These are phyloP conservation scores for Dryadomyces quercivorus DNA, from an alignment of 2,329 filamentous ascomycete genomes.

Conservation along the genomic window DNA sequence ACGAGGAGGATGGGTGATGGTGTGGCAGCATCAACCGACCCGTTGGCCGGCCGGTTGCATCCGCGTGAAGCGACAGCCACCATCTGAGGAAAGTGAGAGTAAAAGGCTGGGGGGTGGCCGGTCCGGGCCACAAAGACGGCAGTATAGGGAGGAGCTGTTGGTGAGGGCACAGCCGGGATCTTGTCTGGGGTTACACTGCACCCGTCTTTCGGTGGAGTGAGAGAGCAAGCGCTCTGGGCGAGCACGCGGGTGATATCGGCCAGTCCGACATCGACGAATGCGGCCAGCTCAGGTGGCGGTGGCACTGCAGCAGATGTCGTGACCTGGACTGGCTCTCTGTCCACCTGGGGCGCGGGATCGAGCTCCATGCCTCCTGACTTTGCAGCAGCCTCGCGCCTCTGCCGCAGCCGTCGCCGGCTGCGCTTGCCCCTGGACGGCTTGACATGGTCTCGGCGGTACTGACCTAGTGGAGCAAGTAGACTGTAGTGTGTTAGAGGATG, in stretches of 20 bases:
- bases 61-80: conserved; percentile 27
- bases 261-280: conserved; percentile 51
- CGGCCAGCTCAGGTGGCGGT: conserved; percentile 39
- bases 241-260: conserved; percentile 50
- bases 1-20: conserved; percentile 40
- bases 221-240: conserved; percentile 21
- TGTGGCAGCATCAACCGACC: too few species aligned
- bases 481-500: conserved; percentile 23
- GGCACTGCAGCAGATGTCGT: conserved; percentile 9
- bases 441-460: conserved; percentile 42
- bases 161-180: not conserved
- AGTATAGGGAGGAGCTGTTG: conserved; percentile 24
- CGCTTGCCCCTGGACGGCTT: conserved; percentile 50
- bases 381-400: conserved; percentile 19
- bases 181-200: not conserved
- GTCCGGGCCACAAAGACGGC: conserved; percentile 47
- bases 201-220: not conserved
- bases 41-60: not conserved
- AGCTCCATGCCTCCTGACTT: not conserved
- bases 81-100: conserved; percentile 45
- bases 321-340: not conserved
- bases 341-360: not conserved
- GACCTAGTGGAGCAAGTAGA: conserved; percentile 50
- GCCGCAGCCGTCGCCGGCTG: conserved; percentile 27
- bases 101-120: conserved; percentile 43